Conservation (phyloP, 2,329 filamentous ascomycete species). For the Alternaria conjuncta region DNA sequence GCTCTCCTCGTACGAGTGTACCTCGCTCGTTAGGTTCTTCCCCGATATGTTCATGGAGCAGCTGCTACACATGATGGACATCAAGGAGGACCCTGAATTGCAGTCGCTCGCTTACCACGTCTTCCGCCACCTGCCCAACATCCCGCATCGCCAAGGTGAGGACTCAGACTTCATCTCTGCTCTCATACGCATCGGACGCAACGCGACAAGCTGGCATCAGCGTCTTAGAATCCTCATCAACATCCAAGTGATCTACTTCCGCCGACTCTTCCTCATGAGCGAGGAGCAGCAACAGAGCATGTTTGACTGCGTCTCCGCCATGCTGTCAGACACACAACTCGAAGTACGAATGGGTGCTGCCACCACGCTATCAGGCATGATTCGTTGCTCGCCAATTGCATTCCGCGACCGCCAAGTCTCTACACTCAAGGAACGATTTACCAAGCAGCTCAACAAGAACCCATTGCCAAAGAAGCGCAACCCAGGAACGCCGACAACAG, state of each 20-base stretch:
- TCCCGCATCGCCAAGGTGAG: slow-evolving; percentile 87
- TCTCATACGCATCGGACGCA: slow-evolving; percentile 85
- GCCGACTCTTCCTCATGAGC: slow-evolving; percentile 86
- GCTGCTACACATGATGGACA: slow-evolving; percentile 99
- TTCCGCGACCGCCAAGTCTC: slow-evolving; percentile 81
- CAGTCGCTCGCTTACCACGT: slow-evolving; percentile 95
- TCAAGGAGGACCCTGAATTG: slow-evolving; percentile 96
- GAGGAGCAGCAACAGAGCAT: slow-evolving; percentile 76
- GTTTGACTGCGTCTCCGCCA: slow-evolving; percentile 91
- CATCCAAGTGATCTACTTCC: slow-evolving; percentile 98
- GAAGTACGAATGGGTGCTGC: slow-evolving; percentile 95
- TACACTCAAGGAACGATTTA: slow-evolving; percentile 79
- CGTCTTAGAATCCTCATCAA: slow-evolving; percentile 93
- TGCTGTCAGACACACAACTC: slow-evolving; percentile 89
- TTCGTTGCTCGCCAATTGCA: slow-evolving; percentile 84
- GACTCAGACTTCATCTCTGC: slow-evolving; percentile 83
- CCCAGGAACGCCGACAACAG: slow-evolving; percentile 71
- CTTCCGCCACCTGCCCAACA: slow-evolving; percentile 94
- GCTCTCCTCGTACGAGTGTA: slow-evolving; percentile 90
- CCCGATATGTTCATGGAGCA: slow-evolving; percentile 87
- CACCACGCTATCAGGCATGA: slow-evolving; percentile 94
- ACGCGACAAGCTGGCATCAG: slow-evolving; percentile 91
- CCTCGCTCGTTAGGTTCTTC: slow-evolving; percentile 88
- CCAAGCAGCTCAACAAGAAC: slow-evolving; percentile 76
- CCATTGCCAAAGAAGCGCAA: slow-evolving; percentile 76